A percentile compares a stretch with the other conserved stretches of the same genome.
These are phyloP conservation scores for Cutaneotrichosporon sp. DNA, from an alignment of 1,284 basidiomycete genomes.

Conservation along the genomic window DNA sequence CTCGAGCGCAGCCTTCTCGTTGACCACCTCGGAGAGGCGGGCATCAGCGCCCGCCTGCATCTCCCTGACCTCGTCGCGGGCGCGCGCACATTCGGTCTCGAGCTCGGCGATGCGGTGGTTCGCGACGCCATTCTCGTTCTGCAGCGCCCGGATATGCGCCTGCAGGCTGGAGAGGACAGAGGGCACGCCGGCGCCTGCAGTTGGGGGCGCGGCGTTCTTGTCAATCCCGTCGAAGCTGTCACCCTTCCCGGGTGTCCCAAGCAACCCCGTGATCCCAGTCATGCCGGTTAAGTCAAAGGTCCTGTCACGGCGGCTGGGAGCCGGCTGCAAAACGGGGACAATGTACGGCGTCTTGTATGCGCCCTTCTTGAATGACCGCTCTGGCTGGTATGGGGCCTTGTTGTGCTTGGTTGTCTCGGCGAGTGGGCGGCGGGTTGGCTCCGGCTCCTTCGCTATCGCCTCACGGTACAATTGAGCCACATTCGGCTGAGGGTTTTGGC, in stretches of 20 bases:
- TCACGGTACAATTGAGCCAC: too few species aligned
- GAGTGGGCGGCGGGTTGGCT: conserved; percentile 32
- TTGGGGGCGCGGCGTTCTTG: conserved; percentile 42
- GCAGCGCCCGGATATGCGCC: conserved; percentile 57
- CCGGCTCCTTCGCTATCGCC: too few species aligned
- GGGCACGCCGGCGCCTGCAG: conserved; percentile 29
- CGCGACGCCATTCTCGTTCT: conserved; percentile 76
- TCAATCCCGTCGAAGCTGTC: conserved; percentile 33
- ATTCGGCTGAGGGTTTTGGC: too few species aligned
- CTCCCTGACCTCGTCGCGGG: conserved; percentile 55
- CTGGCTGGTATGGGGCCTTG: neutral
- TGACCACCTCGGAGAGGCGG: conserved; percentile 61
- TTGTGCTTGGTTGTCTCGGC: conserved; percentile 40
- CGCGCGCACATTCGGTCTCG: conserved; percentile 68
- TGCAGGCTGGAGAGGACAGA: conserved; percentile 43
- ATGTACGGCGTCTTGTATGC: neutral
- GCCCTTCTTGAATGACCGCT: neutral
- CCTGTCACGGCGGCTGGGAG: conserved; percentile 13
- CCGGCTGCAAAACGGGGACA: neutral
- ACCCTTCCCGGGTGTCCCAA: conserved; percentile 52
- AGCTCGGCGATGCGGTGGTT: conserved; percentile 73
- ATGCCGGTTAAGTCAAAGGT: conserved; percentile 49
- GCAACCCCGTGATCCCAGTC: conserved; percentile 50
- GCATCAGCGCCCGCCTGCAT: conserved; percentile 30
- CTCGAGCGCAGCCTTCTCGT: conserved; percentile 86